Base-by-base conservation (phyloP, 768 basidiomycete genomes). In the Neoboletus brunneissimus region DNA sequence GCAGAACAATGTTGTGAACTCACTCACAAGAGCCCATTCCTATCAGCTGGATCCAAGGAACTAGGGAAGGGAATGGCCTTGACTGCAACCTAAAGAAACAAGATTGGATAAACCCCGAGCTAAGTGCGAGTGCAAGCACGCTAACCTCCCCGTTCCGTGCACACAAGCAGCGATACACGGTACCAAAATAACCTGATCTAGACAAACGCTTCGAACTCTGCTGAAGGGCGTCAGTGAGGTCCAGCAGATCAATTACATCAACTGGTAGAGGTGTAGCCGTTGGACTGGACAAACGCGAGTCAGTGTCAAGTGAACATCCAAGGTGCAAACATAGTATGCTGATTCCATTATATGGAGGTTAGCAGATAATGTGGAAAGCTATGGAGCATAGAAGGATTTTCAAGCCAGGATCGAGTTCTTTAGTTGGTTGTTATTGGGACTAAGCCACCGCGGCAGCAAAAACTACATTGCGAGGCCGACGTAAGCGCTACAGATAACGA, bases 191-290 rank as follows among this genome's bases (percentile, higher is more conserved):
- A 18, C 55, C 55, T 0, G 0, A 6, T 46, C 48, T 56, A 6
- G 18, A 3, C 0, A 22, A 3, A 9, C 37, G 40, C 18, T 27
- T 38, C 11, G 2, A n/a, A 13, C 22, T 3, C 18, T 3, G 27
- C 34, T 31, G 18, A 13, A 58, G 56, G 6, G 22, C 23, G n/a
- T 20, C 9, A n/a, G 57, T 58, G 56, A 58, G 43, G 27, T 58
- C 45, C 15, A 44, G 29, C 2, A 9, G 23, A 22, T 34, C 8
- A 2, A 9, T 5, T 2, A 0, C 8, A 16, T 40, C 55, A 11
- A 2, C 12, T 0, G 7, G 18, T 22, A 27, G 15, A 27, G 2
- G 11, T 29, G 42, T 22, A 9, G 13, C 15, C 10, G 13, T 10
- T 13, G 35, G 31, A 18, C 35, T 55, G 20, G 3, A 15, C 15